These are phyloP conservation scores for Wickerhamia fluorescens DNA, from an alignment of 805 yeast genomes.

Conservation along the genomic window DNA sequence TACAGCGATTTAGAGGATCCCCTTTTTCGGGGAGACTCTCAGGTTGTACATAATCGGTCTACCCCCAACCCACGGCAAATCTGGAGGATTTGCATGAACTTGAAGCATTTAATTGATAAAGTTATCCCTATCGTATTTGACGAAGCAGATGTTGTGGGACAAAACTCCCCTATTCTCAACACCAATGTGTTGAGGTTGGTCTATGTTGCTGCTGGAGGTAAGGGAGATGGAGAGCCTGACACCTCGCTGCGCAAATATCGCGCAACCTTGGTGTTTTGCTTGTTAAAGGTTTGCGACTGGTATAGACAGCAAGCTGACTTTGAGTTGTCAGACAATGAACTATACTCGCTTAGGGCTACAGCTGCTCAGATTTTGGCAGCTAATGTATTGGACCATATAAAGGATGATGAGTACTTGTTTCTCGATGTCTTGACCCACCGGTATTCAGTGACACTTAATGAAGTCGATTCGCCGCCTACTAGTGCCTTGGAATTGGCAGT, in stretches of 20 bases:
- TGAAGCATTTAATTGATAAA: constrained; percentile 66
- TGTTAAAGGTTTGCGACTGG: constrained; percentile 76
- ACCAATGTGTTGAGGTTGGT: constrained; percentile 53
- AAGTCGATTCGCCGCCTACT: constrained; percentile 54
- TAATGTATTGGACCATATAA: constrained; percentile 55
- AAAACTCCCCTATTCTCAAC: constrained; percentile 55
- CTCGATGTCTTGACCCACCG: constrained; percentile 73
- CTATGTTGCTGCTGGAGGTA: constrained; percentile 74
- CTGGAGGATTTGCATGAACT: constrained; percentile 61
- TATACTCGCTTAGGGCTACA: constrained; percentile 51
- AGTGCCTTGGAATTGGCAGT: constrained; percentile 81
- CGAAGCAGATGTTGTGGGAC: constrained; percentile 40
- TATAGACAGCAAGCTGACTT: constrained; percentile 50
- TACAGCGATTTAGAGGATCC: no score
- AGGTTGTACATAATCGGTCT: no score
- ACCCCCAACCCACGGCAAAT: constrained; percentile 60
- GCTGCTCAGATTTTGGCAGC: constrained; percentile 76
- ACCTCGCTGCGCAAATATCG: constrained; percentile 56
- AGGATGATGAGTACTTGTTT: constrained; percentile 56
- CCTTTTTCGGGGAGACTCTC: no score
- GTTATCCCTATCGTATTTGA: constrained; percentile 62
- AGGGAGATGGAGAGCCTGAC: constrained; percentile 49
- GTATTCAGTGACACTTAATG: constrained; percentile 58
- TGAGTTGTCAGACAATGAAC: constrained; percentile 62
- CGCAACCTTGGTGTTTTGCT: constrained; percentile 60